phyloP scores from a whole-genome alignment of 148 eudicot genomes.

The Pharnaceum exiguum region DNA sequence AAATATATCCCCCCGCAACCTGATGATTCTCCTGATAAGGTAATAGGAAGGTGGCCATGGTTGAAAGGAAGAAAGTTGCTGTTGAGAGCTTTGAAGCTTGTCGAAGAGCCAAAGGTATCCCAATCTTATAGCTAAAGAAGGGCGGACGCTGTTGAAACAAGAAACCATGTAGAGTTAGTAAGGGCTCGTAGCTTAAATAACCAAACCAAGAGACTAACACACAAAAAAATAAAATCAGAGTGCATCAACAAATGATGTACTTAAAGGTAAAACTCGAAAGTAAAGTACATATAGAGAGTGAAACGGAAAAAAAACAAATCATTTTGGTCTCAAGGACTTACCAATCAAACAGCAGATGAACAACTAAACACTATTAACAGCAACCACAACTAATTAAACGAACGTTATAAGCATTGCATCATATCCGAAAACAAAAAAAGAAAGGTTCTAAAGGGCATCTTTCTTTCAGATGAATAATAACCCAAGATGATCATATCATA shows the following conservation, averaged over 20 bases:
- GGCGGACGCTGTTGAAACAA: conserved; percentile 69
- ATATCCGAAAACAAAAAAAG: no score
- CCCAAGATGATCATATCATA: no score
- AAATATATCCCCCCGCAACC: conserved; percentile 33
- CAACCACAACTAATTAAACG: no score
- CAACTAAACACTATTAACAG: no score
- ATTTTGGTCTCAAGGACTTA: no score
- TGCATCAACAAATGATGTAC: not conserved
- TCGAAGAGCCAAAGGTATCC: conserved; percentile 45
- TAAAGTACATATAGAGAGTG: no score
- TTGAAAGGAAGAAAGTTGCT: conserved; percentile 47
- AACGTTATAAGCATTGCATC: no score
- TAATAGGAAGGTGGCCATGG: conserved; percentile 28
- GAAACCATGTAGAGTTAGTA: not conserved
- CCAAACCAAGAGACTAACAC: not conserved
- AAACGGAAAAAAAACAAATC: no score
- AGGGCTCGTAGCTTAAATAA: not conserved
- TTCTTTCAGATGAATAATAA: no score
- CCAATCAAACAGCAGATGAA: no score
- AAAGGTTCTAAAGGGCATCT: no score
- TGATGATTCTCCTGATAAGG: conserved; percentile 26
- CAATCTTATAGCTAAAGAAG: conserved; percentile 96
- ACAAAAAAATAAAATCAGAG: not conserved
- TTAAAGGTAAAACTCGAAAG: no score
- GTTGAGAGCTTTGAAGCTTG: conserved; percentile 57